Conservation (phyloP, 1,139 yeast genomes). For the Hyphopichia buzzinii region DNA sequence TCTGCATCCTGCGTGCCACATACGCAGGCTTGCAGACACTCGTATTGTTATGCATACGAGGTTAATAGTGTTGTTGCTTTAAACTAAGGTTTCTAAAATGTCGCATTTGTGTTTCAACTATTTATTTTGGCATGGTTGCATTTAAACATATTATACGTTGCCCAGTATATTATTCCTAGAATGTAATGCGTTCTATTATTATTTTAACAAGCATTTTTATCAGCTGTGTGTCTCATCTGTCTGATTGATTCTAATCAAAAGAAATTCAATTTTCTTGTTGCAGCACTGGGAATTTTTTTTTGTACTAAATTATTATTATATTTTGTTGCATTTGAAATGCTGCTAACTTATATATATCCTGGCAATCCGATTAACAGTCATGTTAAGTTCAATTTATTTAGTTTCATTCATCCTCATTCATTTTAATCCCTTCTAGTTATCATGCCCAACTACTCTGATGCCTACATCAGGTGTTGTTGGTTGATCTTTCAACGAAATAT, state of each 20-base stretch:
- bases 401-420: not conserved
- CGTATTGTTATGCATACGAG: too few relatives aligned
- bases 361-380: not conserved
- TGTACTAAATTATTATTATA: too few relatives aligned
- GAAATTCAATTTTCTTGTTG: not conserved
- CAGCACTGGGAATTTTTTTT: not conserved
- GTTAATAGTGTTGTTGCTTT: too few relatives aligned
- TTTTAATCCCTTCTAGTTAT: too few relatives aligned
- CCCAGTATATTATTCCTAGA: too few relatives aligned
- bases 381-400: too few relatives aligned
- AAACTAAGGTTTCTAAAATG: not conserved
- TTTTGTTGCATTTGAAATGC: not conserved
- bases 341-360: not conserved
- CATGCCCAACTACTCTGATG: not conserved
- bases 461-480: conserved; percentile 5
- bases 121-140: too few relatives aligned
- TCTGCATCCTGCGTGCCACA: too few relatives aligned
- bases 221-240: not conserved
- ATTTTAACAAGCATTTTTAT: not conserved
- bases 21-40: too few relatives aligned
- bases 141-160: too few relatives aligned
- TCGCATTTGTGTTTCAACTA: not conserved
- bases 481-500: not conserved
- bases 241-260: not conserved
- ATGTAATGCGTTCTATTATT: not conserved